phyloP scores from a whole-genome alignment of 306 rosid genomes.

The Acacia acuminata region DNA sequence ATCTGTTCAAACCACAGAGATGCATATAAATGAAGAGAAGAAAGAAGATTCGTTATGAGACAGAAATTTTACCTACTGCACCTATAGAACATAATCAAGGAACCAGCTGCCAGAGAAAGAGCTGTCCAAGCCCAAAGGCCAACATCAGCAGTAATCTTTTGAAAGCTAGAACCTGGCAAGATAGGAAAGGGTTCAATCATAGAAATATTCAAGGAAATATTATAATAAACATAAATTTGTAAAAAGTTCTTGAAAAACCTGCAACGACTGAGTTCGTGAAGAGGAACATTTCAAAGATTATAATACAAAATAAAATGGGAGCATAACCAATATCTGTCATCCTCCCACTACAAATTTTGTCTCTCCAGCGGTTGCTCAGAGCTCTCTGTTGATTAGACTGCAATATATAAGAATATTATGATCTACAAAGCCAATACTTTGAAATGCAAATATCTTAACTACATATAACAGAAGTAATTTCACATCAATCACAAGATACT shows the following conservation, averaged over 20 bases:
- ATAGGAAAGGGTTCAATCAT: conserved; percentile 43
- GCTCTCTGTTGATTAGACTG: conserved; percentile 77
- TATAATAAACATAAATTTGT: conserved; percentile 19
- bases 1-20: conserved; percentile 12
- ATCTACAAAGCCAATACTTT: conserved; percentile 23
- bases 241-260: conserved; percentile 49
- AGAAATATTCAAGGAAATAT: conserved; percentile 20
- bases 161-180: conserved; percentile 69
- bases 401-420: conserved; percentile 32
- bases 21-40: conserved; percentile 18
- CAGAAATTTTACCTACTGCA: conserved; percentile 77
- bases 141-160: conserved; percentile 78
- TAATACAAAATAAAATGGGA: conserved; percentile 63
- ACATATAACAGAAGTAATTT: conserved; percentile 15
- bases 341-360: conserved; percentile 54
- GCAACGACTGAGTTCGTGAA: conserved; percentile 78
- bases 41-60: conserved; percentile 7
- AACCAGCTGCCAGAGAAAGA: conserved; percentile 55
- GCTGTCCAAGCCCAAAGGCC: conserved; percentile 92
- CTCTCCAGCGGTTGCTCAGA: conserved; percentile 48
- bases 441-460: not conserved
- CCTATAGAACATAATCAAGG: conserved; percentile 77
- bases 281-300: conserved; percentile 55
- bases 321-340: conserved; percentile 72
- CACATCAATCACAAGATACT: not conserved